Percentiles rank a stretch among this genome's conserved stretches.
These are phyloP conservation scores for Physcomitrellopsis africana DNA, from an alignment of 225 moss, liverwort and hornwort species.

Conservation along the genomic window DNA sequence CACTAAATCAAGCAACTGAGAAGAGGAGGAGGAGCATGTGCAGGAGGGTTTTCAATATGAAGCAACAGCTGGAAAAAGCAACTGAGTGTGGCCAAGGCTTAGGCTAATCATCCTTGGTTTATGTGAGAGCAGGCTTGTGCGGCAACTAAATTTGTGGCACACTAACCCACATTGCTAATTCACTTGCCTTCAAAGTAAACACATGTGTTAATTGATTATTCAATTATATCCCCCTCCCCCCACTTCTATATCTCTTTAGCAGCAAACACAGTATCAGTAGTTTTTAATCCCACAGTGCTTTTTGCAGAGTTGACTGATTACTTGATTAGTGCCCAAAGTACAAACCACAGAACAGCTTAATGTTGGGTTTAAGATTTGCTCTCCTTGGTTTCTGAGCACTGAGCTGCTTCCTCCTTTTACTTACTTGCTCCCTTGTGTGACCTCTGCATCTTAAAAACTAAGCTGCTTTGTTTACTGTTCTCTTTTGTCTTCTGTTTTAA, in stretches of 20 bases:
- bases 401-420: not conserved
- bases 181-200: not conserved
- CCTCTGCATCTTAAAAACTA: not conserved
- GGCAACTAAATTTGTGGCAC: not conserved
- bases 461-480: not conserved
- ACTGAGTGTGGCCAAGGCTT: too few species aligned
- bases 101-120: not conserved
- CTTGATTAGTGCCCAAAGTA: conserved; percentile 7
- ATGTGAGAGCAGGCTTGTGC: not conserved
- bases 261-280: too few species aligned
- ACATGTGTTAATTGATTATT: too few species aligned
- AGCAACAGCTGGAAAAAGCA: too few species aligned
- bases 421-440: not conserved
- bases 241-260: too few species aligned
- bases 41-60: too few species aligned
- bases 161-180: not conserved
- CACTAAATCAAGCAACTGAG: too few species aligned
- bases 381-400: not conserved
- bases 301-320: conserved; percentile 25
- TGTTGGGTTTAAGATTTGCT: not conserved
- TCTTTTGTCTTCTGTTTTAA: not conserved
- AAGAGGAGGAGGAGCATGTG: too few species aligned
- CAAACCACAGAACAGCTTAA: not conserved
- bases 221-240: too few species aligned
- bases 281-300: not conserved